phyloP scores from a whole-genome alignment of 371 early-diverging fungal species.

The Mucor irregularis region DNA sequence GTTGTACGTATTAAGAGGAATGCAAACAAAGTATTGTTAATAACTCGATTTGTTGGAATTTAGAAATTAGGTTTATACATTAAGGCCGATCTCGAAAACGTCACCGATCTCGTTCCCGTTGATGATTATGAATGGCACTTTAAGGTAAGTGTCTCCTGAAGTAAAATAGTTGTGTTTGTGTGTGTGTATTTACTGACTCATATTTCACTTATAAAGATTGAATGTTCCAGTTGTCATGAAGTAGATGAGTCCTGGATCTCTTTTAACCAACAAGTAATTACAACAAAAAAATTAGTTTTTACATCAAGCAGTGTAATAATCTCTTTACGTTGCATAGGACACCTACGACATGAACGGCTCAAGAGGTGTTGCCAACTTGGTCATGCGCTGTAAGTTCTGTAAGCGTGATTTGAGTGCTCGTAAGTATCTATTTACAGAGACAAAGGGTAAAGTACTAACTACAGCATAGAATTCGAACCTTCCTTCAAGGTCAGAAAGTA shows the following conservation, averaged over 20 bases:
- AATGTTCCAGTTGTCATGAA: slow-evolving; percentile 86
- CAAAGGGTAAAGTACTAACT: background rate
- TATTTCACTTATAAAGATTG: slow-evolving; percentile 42
- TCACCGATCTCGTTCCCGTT: slow-evolving; percentile 70
- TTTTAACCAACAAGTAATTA: slow-evolving; percentile 65
- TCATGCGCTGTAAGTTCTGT: slow-evolving; percentile 94
- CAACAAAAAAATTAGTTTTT: too few species aligned
- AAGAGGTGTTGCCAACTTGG: slow-evolving; percentile 84
- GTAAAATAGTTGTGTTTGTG: background rate
- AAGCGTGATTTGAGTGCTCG: slow-evolving; percentile 76
- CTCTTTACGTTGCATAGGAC: slow-evolving; percentile 22
- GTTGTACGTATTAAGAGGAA: background rate
- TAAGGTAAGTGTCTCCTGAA: slow-evolving; percentile 46
- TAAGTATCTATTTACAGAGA: slow-evolving; percentile 20
- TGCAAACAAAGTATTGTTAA: background rate
- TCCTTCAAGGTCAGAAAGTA: slow-evolving; percentile 63
- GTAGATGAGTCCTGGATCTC: slow-evolving; percentile 73
- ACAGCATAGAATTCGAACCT: slow-evolving; percentile 53
- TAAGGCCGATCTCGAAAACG: slow-evolving; percentile 82
- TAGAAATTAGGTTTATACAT: slow-evolving; percentile 54
- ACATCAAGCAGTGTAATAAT: too few species aligned
- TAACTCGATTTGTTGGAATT: background rate
- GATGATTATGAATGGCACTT: slow-evolving; percentile 76
- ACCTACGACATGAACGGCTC: slow-evolving; percentile 49
- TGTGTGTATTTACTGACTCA: background rate